A percentile compares a stretch with the other conserved stretches of the same genome.
Conservation (phyloP, 2,329 filamentous ascomycete genomes). For the Neofusicoccum umdonicola region DNA sequence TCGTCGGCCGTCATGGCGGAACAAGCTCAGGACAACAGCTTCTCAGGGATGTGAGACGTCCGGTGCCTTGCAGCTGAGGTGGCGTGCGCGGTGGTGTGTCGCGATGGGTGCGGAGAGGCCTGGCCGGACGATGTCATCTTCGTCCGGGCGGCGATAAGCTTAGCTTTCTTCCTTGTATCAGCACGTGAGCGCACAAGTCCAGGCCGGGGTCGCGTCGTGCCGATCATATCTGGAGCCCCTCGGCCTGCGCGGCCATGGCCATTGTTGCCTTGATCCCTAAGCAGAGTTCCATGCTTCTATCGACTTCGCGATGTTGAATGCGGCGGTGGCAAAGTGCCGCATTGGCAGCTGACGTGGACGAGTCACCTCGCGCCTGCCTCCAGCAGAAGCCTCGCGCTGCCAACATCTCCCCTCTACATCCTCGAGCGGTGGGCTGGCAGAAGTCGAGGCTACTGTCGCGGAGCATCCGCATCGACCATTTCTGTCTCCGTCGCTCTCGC, state of each 20-base stretch:
- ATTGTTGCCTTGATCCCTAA: not conserved
- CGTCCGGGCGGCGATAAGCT: constrained; percentile 10
- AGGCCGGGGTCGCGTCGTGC: not conserved
- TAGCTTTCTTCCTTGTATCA: not conserved
- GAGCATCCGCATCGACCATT: not conserved
- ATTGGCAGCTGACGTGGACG: constrained; percentile 1
- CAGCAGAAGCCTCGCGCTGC: not conserved
- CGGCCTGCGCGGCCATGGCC: not conserved
- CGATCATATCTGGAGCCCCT: constrained; percentile 8
- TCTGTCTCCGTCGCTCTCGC: no score
- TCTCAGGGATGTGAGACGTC: constrained; percentile 15
- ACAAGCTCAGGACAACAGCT: not conserved
- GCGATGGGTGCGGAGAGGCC: constrained; percentile 5
- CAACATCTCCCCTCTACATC: not conserved
- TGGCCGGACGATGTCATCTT: constrained; percentile 2
- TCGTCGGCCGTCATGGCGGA: constrained; percentile 71
- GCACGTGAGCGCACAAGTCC: constrained; percentile 4
- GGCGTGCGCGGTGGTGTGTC: constrained; percentile 3
- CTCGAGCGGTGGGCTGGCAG: not conserved
- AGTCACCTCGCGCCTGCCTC: not conserved
- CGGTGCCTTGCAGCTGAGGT: not conserved
- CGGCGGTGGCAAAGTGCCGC: constrained; percentile 1
- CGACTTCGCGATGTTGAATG: not conserved
- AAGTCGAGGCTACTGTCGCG: not conserved
- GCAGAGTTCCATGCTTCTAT: not conserved